phyloP scores from a whole-genome alignment of 73 alveolate genomes.

The Paramecium pentaurelia region DNA sequence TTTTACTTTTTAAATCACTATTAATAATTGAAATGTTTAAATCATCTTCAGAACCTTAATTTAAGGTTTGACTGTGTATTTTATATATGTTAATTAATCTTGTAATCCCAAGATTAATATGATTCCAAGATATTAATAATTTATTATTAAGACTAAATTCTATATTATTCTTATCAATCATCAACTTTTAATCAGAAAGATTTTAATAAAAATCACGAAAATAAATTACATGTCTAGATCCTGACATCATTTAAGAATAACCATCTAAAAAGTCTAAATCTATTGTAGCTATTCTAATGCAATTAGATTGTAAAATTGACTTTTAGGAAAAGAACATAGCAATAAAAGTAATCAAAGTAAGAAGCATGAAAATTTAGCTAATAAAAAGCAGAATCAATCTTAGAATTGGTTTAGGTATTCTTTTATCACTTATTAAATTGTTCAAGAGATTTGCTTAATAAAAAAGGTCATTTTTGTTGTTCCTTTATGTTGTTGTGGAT shows the following conservation, averaged over 20 bases:
- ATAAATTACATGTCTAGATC: background rate
- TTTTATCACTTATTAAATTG: background rate
- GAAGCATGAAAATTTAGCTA: background rate
- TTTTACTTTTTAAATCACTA: background rate
- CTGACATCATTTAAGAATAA: background rate
- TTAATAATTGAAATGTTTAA: background rate
- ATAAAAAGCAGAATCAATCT: background rate
- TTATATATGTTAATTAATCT: background rate
- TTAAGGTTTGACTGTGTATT: background rate
- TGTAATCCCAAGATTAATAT: background rate
- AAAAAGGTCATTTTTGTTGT: background rate
- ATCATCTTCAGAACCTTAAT: background rate
- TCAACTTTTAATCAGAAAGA: background rate
- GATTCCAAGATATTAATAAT: background rate
- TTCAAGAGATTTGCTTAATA: background rate
- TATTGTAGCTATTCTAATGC: background rate
- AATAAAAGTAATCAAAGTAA: background rate
- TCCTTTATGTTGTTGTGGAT: background rate
- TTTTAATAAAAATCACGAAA: background rate
- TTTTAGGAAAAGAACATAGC: background rate
- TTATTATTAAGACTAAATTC: background rate
- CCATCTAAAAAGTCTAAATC: slow-evolving; percentile 19
- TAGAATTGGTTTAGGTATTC: background rate
- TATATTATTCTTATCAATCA: background rate
- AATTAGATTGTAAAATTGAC: background rate